phyloP scores from a whole-genome alignment of 805 yeast species.

The Cyberlindnera amylophila region DNA sequence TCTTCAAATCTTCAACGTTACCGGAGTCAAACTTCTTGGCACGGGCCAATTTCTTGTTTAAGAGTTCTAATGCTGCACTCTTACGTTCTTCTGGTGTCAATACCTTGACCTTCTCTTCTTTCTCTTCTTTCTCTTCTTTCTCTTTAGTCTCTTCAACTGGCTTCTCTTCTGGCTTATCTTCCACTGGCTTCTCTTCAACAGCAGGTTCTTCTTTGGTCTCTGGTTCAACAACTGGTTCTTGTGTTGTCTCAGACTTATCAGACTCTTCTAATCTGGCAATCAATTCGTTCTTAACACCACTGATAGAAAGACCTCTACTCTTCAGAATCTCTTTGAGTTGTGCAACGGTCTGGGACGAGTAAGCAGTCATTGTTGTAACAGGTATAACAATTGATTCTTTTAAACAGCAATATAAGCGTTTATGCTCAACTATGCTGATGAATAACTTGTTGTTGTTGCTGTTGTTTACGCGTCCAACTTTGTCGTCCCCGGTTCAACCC shows the following conservation, averaged over 20 bases:
- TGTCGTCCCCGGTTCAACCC: no score
- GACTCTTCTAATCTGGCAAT: slow-evolving; percentile 59
- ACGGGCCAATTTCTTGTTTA: slow-evolving; percentile 64
- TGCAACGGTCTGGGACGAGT: slow-evolving; percentile 68
- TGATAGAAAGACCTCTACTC: slow-evolving; percentile 57
- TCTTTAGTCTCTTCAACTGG: slow-evolving; percentile 5
- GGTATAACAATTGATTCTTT: no score
- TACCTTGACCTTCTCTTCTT: slow-evolving; percentile 28
- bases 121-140: slow-evolving; percentile 18
- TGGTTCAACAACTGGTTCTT: slow-evolving; percentile 3
- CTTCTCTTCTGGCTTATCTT: neutral
- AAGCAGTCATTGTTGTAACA: slow-evolving; percentile 30
- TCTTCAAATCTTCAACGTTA: slow-evolving; percentile 50
- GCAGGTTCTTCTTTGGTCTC: slow-evolving; percentile 13
- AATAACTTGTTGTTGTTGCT: no score
- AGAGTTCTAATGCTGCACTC: slow-evolving; percentile 59
- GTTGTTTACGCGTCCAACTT: no score
- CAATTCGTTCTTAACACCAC: slow-evolving; percentile 81
- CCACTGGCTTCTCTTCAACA: neutral
- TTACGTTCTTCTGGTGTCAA: slow-evolving; percentile 69
- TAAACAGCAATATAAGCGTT: no score
- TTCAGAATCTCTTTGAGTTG: slow-evolving; percentile 80
- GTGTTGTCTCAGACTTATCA: slow-evolving; percentile 31
- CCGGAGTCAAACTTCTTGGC: slow-evolving; percentile 67
- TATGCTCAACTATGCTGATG: no score